phyloP scores from a whole-genome alignment of 768 basidiomycete species.

The Leccinellum rugosiceps region DNA sequence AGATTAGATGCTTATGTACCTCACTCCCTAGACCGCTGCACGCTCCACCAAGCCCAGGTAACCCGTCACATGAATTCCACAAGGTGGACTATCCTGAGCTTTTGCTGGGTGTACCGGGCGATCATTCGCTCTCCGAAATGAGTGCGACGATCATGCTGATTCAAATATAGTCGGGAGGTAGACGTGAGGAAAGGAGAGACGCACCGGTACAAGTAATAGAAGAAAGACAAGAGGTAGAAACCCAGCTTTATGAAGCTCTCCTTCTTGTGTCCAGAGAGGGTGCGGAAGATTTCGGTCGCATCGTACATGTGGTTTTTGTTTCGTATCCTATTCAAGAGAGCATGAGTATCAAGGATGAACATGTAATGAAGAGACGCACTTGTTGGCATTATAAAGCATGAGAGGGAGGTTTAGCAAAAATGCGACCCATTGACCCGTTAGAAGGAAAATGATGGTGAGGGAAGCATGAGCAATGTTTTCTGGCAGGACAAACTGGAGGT shows the following conservation, averaged over 20 bases:
- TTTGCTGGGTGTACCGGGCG: neutral
- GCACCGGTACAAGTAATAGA: conserved; percentile 88
- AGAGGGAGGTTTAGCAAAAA: conserved; percentile 89
- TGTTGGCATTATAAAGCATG: conserved; percentile 88
- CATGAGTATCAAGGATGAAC: neutral
- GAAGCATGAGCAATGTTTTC: conserved; percentile 95
- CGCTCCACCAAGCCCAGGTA: conserved; percentile 2
- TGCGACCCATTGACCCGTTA: conserved; percentile 93
- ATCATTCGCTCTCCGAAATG: conserved; percentile 72
- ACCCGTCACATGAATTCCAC: neutral
- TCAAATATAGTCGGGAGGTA: neutral
- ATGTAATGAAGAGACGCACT: conserved; percentile 50
- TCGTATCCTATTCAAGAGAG: conserved; percentile 59
- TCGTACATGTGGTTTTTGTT: conserved; percentile 98
- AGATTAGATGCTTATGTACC: conserved; percentile 19
- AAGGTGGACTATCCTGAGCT: neutral
- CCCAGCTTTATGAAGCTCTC: conserved; percentile 95
- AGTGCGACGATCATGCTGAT: conserved; percentile 82
- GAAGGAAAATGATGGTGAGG: conserved; percentile 86
- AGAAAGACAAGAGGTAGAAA: conserved; percentile 88
- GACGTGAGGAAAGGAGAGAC: conserved; percentile 27
- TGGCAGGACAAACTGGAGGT: conserved; percentile 87
- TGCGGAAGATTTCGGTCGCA: conserved; percentile 98
- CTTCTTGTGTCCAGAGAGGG: conserved; percentile 90
- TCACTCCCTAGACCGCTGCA: conserved; percentile 2